Percentiles rank a stretch among this genome's conserved stretches.
These are phyloP conservation scores for Xylaria flabelliformis DNA, from an alignment of 495 filamentous ascomycete species.

Conservation along the genomic window DNA sequence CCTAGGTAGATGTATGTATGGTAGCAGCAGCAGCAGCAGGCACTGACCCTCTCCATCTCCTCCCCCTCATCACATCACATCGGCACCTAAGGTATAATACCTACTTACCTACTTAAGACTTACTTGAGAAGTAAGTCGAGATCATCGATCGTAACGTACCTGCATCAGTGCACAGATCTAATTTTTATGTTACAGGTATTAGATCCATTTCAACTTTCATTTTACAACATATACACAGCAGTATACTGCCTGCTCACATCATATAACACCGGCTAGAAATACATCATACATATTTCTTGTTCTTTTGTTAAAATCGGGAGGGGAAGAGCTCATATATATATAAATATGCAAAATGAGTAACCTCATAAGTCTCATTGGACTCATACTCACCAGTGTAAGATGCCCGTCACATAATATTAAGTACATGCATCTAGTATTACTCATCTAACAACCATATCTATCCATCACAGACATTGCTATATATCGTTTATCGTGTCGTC, in stretches of 20 bases:
- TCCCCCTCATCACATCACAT: constrained; percentile 2
- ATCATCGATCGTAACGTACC: background rate
- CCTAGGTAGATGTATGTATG: too few species aligned
- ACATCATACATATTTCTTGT: background rate
- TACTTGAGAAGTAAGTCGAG: too few species aligned
- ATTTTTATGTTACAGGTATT: too few species aligned
- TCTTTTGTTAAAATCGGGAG: background rate
- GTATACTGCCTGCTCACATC: too few species aligned
- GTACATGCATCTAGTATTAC: background rate
- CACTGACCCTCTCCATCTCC: background rate
- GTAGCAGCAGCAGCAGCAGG: too few species aligned
- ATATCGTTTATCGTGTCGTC: background rate
- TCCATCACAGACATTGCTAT: constrained; percentile 6
- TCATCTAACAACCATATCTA: background rate
- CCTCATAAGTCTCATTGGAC: background rate
- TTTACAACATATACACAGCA: too few species aligned
- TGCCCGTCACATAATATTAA: background rate
- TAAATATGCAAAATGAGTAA: background rate
- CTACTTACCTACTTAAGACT: too few species aligned
- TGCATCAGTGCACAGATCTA: background rate
- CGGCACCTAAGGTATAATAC: background rate
- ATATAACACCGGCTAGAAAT: background rate
- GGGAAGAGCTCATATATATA: background rate
- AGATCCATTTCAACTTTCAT: too few species aligned
- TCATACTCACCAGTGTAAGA: constrained; percentile 1